Base-by-base conservation (phyloP, 805 yeast species). In the Candida parachauliodes region DNA sequence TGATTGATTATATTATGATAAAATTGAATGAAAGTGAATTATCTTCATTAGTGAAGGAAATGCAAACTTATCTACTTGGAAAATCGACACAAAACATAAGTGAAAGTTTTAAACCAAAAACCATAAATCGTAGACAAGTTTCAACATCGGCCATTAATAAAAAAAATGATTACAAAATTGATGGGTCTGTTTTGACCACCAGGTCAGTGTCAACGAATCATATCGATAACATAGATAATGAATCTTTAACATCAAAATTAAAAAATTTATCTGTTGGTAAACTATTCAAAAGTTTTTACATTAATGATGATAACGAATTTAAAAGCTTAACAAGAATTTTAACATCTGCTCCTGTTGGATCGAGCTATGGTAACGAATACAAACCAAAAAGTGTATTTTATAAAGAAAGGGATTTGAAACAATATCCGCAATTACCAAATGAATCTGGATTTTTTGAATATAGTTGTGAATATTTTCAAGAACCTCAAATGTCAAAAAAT, bases 381-480 rank as follows among this genome's bases (percentile, higher is more conserved):
- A 61, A 59, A 36, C 87, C 89, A 2, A 62, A 65, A 26, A 74
- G 86, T 0, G 79, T 86, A 5, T 62, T 83, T 18, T 81, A 71
- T 46, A 58, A 46, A 8, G 57, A 61, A 19, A 46, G 72, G 27
- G 67, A 65, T 37, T 42, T 59, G 7, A 49, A 56, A n/a, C 42
- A 43, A 5, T 47, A 45, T 15, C 76, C 79, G 2, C 62, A 60
- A 4, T 50, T 83, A 3, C 83, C 87, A 1, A 55, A 77, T 8
- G 67, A 68, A 4, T 80, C 87, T 8, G 76, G 77, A 5, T 83
- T 85, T 49, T 74, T 84, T 44, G 85, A 81, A 36, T 85, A 82
- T 57, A 77, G 84, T 49, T 77, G 87, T 42, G 98, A 93, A 57
- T 89, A 88, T 53, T 93, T 91, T 65, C 95, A 89, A 52, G 98